phyloP scores from a whole-genome alignment of 306 rosid genomes.

The Trifolium repens region DNA sequence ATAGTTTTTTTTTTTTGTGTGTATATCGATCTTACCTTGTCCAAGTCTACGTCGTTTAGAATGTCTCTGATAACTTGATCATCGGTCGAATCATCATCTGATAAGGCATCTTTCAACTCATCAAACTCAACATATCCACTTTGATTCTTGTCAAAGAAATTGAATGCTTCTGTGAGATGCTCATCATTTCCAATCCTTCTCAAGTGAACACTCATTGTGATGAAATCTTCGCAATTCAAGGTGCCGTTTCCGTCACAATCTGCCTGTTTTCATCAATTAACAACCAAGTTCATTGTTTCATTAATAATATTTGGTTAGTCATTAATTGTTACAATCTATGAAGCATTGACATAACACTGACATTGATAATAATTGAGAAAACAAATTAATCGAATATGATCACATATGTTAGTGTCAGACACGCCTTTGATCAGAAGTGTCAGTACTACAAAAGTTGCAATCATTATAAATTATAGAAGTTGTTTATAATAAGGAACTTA shows the following conservation, averaged over 20 bases:
- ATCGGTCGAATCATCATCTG: conserved; percentile 51
- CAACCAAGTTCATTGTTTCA: not conserved
- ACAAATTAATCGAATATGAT: no score
- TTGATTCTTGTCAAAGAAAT: conserved; percentile 74
- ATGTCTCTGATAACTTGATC: conserved; percentile 80
- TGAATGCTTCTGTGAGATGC: conserved; percentile 76
- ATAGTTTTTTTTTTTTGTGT: no score
- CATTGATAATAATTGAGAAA: not conserved
- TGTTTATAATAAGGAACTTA: conserved; percentile 44
- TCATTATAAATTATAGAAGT: not conserved
- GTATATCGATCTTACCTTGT: conserved; percentile 71
- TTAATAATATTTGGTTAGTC: not conserved
- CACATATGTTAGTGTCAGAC: not conserved
- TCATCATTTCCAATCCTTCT: conserved; percentile 75
- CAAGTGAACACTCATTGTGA: conserved; percentile 73
- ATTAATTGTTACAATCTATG: not conserved
- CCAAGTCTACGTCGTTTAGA: conserved; percentile 81
- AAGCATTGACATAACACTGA: not conserved
- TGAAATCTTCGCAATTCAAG: conserved; percentile 78
- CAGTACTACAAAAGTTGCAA: not conserved
- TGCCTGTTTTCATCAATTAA: conserved; percentile 60
- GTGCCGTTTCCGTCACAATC: conserved; percentile 87
- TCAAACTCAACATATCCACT: conserved; percentile 85
- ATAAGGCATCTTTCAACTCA: conserved; percentile 77
- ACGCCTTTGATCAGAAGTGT: not conserved